phyloP scores from a whole-genome alignment of 2,329 filamentous ascomycete genomes.

The Gnomoniopsis smithogilvyi region DNA sequence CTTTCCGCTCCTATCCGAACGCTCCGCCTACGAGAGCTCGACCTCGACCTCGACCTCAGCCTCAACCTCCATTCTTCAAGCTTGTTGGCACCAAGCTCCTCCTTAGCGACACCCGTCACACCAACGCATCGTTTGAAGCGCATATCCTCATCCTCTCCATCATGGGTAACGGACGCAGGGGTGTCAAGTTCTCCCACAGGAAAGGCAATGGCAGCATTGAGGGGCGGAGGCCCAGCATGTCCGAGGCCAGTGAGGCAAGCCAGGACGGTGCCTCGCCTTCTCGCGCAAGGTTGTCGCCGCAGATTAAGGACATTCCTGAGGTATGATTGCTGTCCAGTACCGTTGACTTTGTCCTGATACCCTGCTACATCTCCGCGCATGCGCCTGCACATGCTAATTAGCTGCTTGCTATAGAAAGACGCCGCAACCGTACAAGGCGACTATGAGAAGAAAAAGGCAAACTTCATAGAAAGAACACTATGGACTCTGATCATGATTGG shows the following conservation, averaged over 20 bases:
- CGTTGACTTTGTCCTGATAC: background rate
- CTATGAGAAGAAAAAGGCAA: slow-evolving; percentile 98
- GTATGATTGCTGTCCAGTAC: slow-evolving; percentile 19
- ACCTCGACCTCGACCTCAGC: background rate
- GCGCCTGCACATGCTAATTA: slow-evolving; percentile 19
- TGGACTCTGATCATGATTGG: slow-evolving; percentile 99
- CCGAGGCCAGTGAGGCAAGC: slow-evolving; percentile 66
- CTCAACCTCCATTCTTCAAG: no score
- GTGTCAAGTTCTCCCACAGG: slow-evolving; percentile 54
- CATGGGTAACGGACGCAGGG: slow-evolving; percentile 40
- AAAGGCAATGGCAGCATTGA: slow-evolving; percentile 46
- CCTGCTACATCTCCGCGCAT: background rate
- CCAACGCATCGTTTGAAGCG: background rate
- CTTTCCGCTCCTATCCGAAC: background rate
- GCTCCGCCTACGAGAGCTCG: background rate
- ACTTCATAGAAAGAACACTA: slow-evolving; percentile 93
- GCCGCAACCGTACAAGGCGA: slow-evolving; percentile 52
- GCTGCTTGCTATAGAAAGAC: slow-evolving; percentile 35
- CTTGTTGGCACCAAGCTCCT: no score
- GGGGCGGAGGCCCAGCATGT: slow-evolving; percentile 66
- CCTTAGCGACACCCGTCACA: no score
- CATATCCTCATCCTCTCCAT: slow-evolving; percentile 11
- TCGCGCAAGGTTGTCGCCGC: slow-evolving; percentile 26
- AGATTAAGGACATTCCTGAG: slow-evolving; percentile 37
- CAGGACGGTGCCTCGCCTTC: slow-evolving; percentile 47